Evolutionary conservation across 352 stramenopile genomes (phyloP), one percentile per base, ranked within the genome.

Genomic region (Phytophthora lateralis): DNA sequence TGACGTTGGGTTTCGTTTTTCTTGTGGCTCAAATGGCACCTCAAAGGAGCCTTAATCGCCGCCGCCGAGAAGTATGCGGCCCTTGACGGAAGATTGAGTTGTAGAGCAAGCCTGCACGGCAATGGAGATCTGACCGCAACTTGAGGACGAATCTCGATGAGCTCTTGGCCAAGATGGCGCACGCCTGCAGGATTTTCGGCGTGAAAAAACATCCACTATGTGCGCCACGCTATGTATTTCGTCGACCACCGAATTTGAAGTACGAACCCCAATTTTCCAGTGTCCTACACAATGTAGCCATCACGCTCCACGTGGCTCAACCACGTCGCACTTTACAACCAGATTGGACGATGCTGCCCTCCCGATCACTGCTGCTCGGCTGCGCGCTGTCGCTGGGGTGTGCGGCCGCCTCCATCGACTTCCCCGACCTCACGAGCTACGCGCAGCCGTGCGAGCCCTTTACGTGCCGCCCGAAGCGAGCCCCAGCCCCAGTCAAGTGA

Each of bases 361-460:
- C 52, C 6, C 60, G 61, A 24, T 60, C 57, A 55, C 30, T 73
- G 29, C 35, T 69, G 43, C 20, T 69, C 43, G 55, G 20, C 42
- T 55, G 42, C 27, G 60, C 60, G 55, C 38, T 73, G 37, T 66
- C 21, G 11, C 15, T 51, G 27, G 39, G 32, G 20, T 63, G 43
- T 39, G 62, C 34, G 12, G 44, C 24, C 50, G 41, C 48, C 10
- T 53, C 55, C 7, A 27, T 58, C 18, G 64, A 73, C 20, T 66
- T 73, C 39, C 58, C 64, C 11, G 65, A 66, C 45, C 46, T 80
- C 17, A 60, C 63, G 24, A 73, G 71, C 47, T 77, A 82, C 41
- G 68, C 56, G 9, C 56, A 78, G 65, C 66, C 59, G 4, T 89
- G 80, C 39, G 50, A 64, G 37, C 63, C 62, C 3, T 89, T 82